Evolutionary conservation across 2,329 filamentous ascomycete genomes (phyloP).

Genomic region (Colletotrichum lentis): DNA sequence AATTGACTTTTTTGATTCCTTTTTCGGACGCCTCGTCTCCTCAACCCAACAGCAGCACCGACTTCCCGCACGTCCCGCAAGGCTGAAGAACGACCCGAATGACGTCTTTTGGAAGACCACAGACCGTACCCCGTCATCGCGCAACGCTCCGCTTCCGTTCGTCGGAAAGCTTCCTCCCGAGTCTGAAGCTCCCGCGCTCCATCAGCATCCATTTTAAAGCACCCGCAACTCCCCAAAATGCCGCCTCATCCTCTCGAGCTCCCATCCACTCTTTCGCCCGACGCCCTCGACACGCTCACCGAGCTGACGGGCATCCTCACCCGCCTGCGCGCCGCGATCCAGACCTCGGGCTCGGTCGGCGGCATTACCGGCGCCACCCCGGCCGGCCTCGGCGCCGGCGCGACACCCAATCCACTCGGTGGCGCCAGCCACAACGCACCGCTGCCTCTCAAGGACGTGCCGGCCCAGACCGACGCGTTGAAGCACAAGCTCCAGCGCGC

Average conservation of each 20-base stretch:
- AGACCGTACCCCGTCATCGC: background rate
- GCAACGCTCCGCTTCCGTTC: background rate
- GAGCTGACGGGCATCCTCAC: conserved; percentile 80
- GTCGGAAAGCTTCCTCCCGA: background rate
- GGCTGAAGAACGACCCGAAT: conserved; percentile 6
- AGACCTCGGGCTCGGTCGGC: conserved; percentile 50
- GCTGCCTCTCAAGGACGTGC: conserved; percentile 75
- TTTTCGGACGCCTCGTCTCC: conserved; percentile 9
- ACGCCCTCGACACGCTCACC: conserved; percentile 85
- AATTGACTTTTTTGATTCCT: conserved; percentile 27
- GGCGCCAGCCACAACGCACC: conserved; percentile 47
- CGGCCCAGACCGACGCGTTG: conserved; percentile 77
- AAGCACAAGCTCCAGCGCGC: conserved; percentile 87
- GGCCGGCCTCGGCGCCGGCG: conserved; percentile 43
- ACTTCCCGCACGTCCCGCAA: conserved; percentile 16
- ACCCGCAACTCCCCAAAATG: conserved; percentile 4
- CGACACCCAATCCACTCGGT: conserved; percentile 43
- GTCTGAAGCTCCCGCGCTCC: background rate
- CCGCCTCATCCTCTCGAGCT: conserved; percentile 56
- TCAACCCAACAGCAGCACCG: conserved; percentile 13
- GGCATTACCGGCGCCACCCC: conserved; percentile 52
- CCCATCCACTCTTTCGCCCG: conserved; percentile 75
- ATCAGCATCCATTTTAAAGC: background rate
- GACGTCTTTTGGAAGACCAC: background rate
- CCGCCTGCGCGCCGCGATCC: conserved; percentile 68